These are phyloP conservation scores for Tetragonia tetragonoides DNA, from an alignment of 148 eudicot genomes.

Conservation along the genomic window DNA sequence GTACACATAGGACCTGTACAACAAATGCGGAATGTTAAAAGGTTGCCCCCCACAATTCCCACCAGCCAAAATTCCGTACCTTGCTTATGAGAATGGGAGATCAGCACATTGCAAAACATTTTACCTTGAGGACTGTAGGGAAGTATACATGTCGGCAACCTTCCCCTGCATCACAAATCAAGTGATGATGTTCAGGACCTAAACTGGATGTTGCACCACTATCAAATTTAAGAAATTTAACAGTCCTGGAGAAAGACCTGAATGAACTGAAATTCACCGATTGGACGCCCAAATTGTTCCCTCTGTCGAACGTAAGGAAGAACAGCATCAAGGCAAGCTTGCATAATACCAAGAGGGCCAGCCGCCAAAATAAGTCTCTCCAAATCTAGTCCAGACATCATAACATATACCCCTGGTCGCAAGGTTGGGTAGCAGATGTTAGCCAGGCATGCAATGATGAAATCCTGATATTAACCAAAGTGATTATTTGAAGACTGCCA, in stretches of 20 bases:
- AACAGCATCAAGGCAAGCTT: constrained; percentile 91
- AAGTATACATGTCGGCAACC: constrained; percentile 95
- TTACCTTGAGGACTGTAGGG: constrained; percentile 92
- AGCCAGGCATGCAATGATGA: constrained; percentile 4
- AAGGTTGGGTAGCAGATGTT: not conserved
- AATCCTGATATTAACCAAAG: not conserved
- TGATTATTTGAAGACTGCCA: not conserved
- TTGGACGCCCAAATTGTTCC: constrained; percentile 97
- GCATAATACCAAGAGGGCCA: constrained; percentile 97
- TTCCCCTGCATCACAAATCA: constrained; percentile 68
- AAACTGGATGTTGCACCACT: not conserved
- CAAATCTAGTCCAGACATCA: constrained; percentile 99
- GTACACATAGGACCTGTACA: constrained; percentile 83
- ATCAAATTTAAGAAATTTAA: not conserved
- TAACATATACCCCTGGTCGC: constrained; percentile 87
- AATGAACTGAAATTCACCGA: constrained; percentile 94
- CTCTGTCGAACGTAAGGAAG: constrained; percentile 87
- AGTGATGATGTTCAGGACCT: not conserved
- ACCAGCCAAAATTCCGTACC: not conserved
- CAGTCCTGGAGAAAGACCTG: constrained; percentile 48
- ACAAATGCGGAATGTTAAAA: not conserved
- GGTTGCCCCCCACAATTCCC: not conserved
- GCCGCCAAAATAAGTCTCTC: constrained; percentile 90
- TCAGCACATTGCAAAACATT: not conserved
- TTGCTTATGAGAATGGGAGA: constrained; percentile 6